Percentiles rank a stretch among this genome's conserved stretches.
These are phyloP conservation scores for Botrytis paeoniae DNA, from an alignment of 2,329 filamentous ascomycete genomes.

Conservation along the genomic window DNA sequence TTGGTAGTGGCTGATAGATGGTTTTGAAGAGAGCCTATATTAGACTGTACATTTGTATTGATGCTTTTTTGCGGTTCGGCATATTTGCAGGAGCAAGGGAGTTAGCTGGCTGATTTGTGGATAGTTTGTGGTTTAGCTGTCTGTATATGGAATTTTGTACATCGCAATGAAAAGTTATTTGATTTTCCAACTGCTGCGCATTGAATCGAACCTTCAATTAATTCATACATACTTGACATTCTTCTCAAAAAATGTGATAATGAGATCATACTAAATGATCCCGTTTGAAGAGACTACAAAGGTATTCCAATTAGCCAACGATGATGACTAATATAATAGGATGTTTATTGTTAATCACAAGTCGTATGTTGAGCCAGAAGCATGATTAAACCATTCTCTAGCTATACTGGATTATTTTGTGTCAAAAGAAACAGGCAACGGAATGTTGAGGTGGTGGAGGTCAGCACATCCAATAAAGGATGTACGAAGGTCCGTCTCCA, in stretches of 20 bases:
- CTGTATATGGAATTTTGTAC: background rate
- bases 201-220: background rate
- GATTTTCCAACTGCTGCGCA: background rate
- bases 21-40: background rate
- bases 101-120: background rate
- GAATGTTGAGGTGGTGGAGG: background rate
- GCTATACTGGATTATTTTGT: background rate
- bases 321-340: background rate
- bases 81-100: background rate
- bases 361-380: background rate
- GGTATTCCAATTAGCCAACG: background rate
- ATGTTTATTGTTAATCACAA: background rate
- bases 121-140: background rate
- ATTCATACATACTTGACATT: background rate
- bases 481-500: background rate
- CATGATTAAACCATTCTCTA: background rate
- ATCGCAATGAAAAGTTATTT: constrained; percentile 2
- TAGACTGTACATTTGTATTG: background rate
- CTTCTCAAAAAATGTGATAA: background rate
- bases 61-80: background rate
- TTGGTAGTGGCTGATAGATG: constrained; percentile 21
- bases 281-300: background rate
- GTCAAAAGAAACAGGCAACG: background rate
- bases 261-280: background rate
- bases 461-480: background rate